Base-by-base conservation (phyloP, 345 rosid species). In the Moringa oleifera region DNA sequence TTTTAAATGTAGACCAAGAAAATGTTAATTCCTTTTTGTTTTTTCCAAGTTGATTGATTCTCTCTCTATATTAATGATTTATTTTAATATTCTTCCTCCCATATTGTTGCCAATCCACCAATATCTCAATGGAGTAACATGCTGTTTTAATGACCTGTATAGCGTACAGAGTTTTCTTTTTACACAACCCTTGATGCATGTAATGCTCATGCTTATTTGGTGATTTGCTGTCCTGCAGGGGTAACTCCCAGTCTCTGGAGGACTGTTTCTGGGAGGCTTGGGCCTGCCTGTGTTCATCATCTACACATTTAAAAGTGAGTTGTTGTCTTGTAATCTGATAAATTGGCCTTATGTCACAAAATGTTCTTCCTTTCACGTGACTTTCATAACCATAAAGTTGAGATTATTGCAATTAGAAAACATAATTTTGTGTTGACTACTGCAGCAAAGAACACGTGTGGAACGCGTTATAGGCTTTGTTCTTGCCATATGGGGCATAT, bases 211-310 rank as follows among this genome's bases (percentile, higher is more conserved):
- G 18, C 53, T 41, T 47, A 28, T 57, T 70, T 20, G 46, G 65
- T 70, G 28, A 71, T 59, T 20, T 52, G 41, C 25, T 49, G 15
- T 70, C 67, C 59, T 66, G 61, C 79, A 88, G 98, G 85, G 79
- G 75, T 47, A 77, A 70, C 53, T 66, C 70, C 58, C 87, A 76
- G 24, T 71, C 91, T 37, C 81, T 93, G 58, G 96, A 93, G 78
- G 96, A 90, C 63, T 93, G 98, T 78, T 73, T 93, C 51, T 89
- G 98, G 96, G 98, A 92, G 77, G 98, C 98, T 55, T 92, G 98
- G 98, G 91, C 98, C 55, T 93, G 97, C 72, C 79, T 93, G 15
- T 77, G 83, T 79, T 89, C 97, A 63, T 93, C 98, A 59, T 87
- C 96, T 50, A 84, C 94, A 73, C 98, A 92, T 84, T 67, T 92